Base-by-base conservation (phyloP, 345 rosid genomes). In the Gossypium anomalum region DNA sequence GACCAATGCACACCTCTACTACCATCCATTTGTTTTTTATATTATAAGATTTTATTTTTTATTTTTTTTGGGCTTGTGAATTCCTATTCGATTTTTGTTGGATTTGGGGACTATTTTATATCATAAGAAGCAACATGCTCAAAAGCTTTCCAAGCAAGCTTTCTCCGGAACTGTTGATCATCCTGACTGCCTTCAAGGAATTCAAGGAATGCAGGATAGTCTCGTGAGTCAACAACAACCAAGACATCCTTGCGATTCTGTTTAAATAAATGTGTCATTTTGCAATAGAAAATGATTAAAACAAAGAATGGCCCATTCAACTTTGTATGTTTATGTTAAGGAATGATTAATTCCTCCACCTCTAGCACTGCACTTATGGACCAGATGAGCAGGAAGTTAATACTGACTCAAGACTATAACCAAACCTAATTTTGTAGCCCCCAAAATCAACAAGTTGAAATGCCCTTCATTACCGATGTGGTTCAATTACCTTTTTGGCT, bases 201-300 rank as follows among this genome's bases (percentile, higher is more conserved):
- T 73, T 95, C 94, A 29, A 91, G 78, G 16, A 93, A 86, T 7
- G 78, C 88, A 76, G 90, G 88, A 83, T 93, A 95, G 78, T 91
- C 94, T 67, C 79, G 83, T 1, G 90, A 84, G 82, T 91, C 97
- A 77, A 95, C 98, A 57, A 91, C 97, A 20, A 91, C 84, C 76
- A 95, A 86, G 76, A 91, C 98, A 69, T 95, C 98, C 82, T 83
- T 93, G 86, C 91, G 97, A 75, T 93, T 93, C 98, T 93, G 90
- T 85, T 76, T 13, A 60, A 71, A 77, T 13, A 59, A 43, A 72
- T 4, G 27, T 20, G 66, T 76, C 41, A 81, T 73, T 41, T 27
- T 66, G 51, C 57, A 68, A 73, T 71, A 25, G 25, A 49, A 75
- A 62, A 52, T 10, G 3, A 52, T 38, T 5, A 62, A 77, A 59